Percentiles rank a stretch among this genome's conserved stretches.
phyloP scores from a whole-genome alignment of 2,329 filamentous ascomycete genomes.

The Phyllosticta citriasiana region DNA sequence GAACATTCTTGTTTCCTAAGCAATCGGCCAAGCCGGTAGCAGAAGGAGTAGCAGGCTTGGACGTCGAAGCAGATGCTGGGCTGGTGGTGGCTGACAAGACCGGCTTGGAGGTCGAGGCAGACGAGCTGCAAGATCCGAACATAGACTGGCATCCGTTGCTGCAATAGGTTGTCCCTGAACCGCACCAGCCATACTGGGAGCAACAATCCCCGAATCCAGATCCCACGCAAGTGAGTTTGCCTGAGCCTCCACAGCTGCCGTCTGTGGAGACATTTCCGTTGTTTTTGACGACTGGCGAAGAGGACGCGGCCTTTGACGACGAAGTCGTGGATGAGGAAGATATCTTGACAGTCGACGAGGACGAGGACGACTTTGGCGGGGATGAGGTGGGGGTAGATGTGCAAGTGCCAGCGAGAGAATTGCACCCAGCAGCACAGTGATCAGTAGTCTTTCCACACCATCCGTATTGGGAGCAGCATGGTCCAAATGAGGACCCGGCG shows the following conservation, averaged over 20 bases:
- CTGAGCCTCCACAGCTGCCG: conserved; percentile 5
- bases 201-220: conserved; percentile 10
- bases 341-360: neutral
- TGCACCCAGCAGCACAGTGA: conserved; percentile 1
- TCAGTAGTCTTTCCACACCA: conserved; percentile 9
- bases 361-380: neutral
- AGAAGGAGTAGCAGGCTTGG: neutral
- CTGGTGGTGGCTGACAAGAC: neutral
- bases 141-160: conserved; percentile 8
- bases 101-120: neutral
- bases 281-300: neutral
- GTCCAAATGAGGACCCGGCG: conserved; percentile 9
- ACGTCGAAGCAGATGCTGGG: neutral
- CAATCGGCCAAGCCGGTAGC: conserved; percentile 18
- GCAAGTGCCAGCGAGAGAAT: neutral
- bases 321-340: neutral
- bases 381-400: neutral
- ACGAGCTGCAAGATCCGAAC: conserved; percentile 2
- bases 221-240: conserved; percentile 6
- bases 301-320: neutral
- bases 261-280: neutral
- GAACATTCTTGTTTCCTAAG: conserved; percentile 24
- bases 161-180: conserved; percentile 6
- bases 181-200: conserved; percentile 11
- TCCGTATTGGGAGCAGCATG: conserved; percentile 12